A percentile compares a stretch with the other conserved stretches of the same genome.
phyloP scores from a whole-genome alignment of 768 basidiomycete species.

The Clathrus columnatus region DNA sequence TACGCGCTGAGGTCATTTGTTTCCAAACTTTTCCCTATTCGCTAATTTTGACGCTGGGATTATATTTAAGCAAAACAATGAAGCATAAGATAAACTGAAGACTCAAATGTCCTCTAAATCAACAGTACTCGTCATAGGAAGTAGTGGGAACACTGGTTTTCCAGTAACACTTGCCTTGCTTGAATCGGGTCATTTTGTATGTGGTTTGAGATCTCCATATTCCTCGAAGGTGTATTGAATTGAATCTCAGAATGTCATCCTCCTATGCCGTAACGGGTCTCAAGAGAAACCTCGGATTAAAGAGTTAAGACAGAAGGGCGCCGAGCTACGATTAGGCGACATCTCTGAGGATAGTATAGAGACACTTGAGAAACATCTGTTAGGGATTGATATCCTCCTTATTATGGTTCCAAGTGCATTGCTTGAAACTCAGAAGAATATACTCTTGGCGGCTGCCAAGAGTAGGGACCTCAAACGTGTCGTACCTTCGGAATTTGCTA shows the following conservation, averaged over 20 bases:
- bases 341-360: slow-evolving; percentile 7
- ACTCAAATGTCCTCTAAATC: not conserved
- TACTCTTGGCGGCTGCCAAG: not conserved
- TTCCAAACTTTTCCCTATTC: no score
- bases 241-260: not conserved
- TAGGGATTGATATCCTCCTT: slow-evolving; percentile 10
- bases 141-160: slow-evolving; percentile 16
- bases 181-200: slow-evolving; percentile 14
- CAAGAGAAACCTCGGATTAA: not conserved
- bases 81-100: no score
- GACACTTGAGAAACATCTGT: slow-evolving; percentile 13
- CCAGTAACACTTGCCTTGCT: slow-evolving; percentile 15
- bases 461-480: not conserved
- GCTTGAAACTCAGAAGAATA: not conserved
- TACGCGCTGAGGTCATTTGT: no score
- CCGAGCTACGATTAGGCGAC: slow-evolving; percentile 16
- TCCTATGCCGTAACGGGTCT: not conserved
- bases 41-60: no score
- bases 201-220: slow-evolving; percentile 10
- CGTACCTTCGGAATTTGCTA: not conserved
- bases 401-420: not conserved
- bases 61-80: no score
- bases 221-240: not conserved
- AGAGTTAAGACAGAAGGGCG: not conserved
- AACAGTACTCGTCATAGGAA: slow-evolving; percentile 18